These are phyloP conservation scores for Paramecium primaurelia DNA, from an alignment of 73 alveolate genomes.

Conservation along the genomic window DNA sequence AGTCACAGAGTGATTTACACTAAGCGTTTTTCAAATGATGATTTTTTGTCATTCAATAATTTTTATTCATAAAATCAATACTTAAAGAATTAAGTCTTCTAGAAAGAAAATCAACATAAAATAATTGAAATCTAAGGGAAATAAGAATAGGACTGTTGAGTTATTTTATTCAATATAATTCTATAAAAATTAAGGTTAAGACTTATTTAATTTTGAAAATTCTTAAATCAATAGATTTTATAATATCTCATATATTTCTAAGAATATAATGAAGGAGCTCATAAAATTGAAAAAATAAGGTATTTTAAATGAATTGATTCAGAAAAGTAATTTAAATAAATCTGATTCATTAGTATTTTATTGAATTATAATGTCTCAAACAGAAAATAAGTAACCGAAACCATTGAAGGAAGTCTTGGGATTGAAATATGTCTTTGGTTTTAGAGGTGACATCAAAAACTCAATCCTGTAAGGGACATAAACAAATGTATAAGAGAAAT, in stretches of 20 bases:
- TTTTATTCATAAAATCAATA: background rate
- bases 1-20: slow-evolving; percentile 13
- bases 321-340: background rate
- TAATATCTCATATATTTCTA: background rate
- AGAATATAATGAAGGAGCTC: background rate
- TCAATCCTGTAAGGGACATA: background rate
- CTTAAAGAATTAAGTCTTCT: background rate
- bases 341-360: background rate
- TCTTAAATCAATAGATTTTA: background rate
- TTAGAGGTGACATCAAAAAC: slow-evolving; percentile 29
- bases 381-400: slow-evolving; percentile 27
- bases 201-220: background rate
- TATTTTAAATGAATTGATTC: background rate
- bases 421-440: slow-evolving; percentile 4
- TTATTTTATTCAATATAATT: background rate
- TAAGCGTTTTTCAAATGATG: background rate
- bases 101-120: background rate
- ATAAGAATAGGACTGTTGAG: background rate
- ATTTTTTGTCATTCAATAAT: slow-evolving; percentile 19
- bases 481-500: background rate
- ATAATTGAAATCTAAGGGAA: background rate
- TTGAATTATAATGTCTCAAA: background rate
- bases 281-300: background rate
- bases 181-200: background rate
- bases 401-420: background rate